Base-by-base conservation (phyloP, 768 basidiomycete genomes). In the Kwoniella mangroviensis region DNA sequence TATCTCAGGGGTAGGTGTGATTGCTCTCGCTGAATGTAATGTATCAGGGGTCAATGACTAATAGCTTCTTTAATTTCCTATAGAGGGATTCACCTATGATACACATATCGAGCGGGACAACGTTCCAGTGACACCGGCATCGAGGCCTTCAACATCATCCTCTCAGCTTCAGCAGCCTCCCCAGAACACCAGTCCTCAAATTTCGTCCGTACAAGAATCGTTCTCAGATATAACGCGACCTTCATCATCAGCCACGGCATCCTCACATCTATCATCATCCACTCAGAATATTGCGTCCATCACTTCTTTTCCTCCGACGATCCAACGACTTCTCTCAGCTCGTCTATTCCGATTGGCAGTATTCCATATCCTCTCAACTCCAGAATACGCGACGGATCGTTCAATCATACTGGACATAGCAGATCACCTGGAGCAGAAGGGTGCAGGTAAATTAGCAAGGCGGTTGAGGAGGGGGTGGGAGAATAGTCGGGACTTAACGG, bases 391-490 rank as follows among this genome's bases (percentile, higher is more conserved):
- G 1, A 58, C 73, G 15, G 61, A 77, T 34, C 63, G 15, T 3
- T 9, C 28, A 6, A 19, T 80, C 34, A 24, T 80, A 2, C n/a
- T 63, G 10, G 49, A 51, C 11, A 62, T 74, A 17, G 73, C 71
- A 12, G 42, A 28, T n/a, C 56, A 53, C 11, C 59, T 80, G 22
- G 73, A 69, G 40, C 13, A 22, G 1, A 43, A 64, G 40, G 77
- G 75, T 3, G 73, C 79, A 10, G 75, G 73, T 1, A 76, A 76
- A 57, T 63, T 78, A 3, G 79, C 77, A 3, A 62, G 52, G 21
- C 57, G 69, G 17, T 61, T 80, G 13, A 54, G 70, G 43, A 45
- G 59, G 26, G 68, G 69, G 15, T 65, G 62, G 65, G 73, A 74
- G 19, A 40, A 19, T 65, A 71, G 26, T 53, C 52, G 28, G 19